Evolutionary conservation across 192 early-diverging fungal genomes (phyloP), one percentile per base, ranked within the genome.

Genomic region (Allomyces javanicus): DNA sequence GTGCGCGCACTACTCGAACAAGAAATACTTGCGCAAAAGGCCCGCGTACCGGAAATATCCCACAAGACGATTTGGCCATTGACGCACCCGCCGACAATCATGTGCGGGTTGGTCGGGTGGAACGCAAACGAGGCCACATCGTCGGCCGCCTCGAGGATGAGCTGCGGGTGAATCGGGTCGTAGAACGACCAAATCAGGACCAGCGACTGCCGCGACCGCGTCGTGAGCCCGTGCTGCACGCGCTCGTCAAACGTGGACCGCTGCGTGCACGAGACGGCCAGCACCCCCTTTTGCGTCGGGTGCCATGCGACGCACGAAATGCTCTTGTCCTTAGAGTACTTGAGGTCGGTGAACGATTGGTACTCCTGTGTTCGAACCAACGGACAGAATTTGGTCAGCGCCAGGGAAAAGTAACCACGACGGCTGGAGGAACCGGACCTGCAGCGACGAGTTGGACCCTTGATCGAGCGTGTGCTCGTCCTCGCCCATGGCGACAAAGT

Each of bases 171-270:
- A 62, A 85, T 85, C 0, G 83, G 83, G 65, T 85, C 83, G 55
- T 78, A 72, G 65, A 85, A 84, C 68, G 77, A 83, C 83, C 83
- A 85, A 10, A 85, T 75, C n/a, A 85, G 65, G 64, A 85, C 78
- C 10, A 82, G 62, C 11, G 73, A 62, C 63, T 77, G 50, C 45
- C 79, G 78, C 17, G 76, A 72, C 27, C 72, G 63, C 23, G 77
- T 66, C 19, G 69, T 64, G 44, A 79, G 70, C 4, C 78, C 78
- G 14, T 22, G 22, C 45, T 76, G 78, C 5, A 84, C 64, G 12
- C 79, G 68, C 62, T 85, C 83, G 62, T 84, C 81, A 65, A 82
- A 80, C 9, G 77, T 75, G 10, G 69, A 25, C 21, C 72, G 69
- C 63, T 80, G 66, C 10, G 73, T 70, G 69, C 83, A 85, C 17